phyloP scores from a whole-genome alignment of 2,329 filamentous ascomycete species.

The Sporothrix pseudoabietina region DNA sequence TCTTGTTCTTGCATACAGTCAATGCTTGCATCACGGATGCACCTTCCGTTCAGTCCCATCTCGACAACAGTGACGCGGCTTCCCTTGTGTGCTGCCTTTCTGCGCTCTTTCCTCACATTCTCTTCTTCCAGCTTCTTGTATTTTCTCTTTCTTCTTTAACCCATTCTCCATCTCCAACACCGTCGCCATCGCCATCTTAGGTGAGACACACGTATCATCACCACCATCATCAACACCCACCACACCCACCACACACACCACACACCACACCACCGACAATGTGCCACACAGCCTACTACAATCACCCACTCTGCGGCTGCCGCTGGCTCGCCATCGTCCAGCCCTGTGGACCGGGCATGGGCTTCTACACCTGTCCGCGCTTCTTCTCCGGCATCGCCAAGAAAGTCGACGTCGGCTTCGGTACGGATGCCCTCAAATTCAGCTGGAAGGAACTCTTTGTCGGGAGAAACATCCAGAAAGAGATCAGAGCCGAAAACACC shows the following conservation, averaged over 20 bases:
- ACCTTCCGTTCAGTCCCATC: not conserved
- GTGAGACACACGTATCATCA: not conserved
- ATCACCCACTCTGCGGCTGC: constrained; percentile 54
- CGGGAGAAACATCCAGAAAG: not conserved
- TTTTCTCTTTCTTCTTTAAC: not conserved
- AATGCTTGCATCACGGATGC: not conserved
- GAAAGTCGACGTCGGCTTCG: constrained; percentile 38
- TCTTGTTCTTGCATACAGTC: not conserved
- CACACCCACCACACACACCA: too few relatives aligned
- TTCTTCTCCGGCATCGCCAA: constrained; percentile 46
- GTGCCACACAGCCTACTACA: constrained; percentile 54
- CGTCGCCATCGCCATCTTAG: not conserved
- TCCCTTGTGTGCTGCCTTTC: not conserved
- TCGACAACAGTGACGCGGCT: not conserved
- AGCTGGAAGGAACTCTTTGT: not conserved
- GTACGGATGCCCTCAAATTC: not conserved
- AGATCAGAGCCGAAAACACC: not conserved
- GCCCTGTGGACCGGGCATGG: constrained; percentile 53
- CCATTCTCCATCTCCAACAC: not conserved
- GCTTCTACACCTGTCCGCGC: constrained; percentile 52
- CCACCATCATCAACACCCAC: not conserved
- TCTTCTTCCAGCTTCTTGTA: not conserved
- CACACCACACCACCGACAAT: constrained; percentile 40
- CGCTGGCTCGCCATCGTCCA: constrained; percentile 53
- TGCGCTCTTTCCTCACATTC: not conserved